A percentile compares a stretch with the other conserved stretches of the same genome.
Conservation (phyloP, 108 stramenopile genomes). For the Bacterosira constricta region DNA sequence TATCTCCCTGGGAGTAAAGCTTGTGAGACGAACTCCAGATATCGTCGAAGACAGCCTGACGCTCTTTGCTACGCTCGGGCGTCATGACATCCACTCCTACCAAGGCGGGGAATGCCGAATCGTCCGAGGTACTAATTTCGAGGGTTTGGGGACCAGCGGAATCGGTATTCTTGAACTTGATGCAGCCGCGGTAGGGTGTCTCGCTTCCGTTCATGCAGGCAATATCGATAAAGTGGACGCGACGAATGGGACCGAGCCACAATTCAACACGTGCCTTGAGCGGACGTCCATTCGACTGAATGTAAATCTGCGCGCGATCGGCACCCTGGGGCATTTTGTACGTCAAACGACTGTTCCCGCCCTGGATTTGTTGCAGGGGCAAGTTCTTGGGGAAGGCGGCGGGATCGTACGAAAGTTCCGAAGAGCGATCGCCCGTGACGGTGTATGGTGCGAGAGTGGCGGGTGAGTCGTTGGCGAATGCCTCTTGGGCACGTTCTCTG, state of each 20-base stretch:
- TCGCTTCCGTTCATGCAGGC: conserved; percentile 63
- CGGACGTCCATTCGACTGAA: conserved; percentile 71
- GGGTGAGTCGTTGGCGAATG: conserved; percentile 23
- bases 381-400: conserved; percentile 61
- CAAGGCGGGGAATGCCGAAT: conserved; percentile 60
- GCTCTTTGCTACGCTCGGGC: conserved; percentile 57
- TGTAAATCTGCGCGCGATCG: conserved; percentile 56
- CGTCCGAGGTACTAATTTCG: conserved; percentile 58
- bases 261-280: conserved; percentile 66
- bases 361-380: conserved; percentile 65
- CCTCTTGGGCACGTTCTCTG: conserved; percentile 26
- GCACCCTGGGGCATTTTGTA: conserved; percentile 68
- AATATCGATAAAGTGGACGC: conserved; percentile 62
- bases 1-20: conserved; percentile 47
- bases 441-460: conserved; percentile 39
- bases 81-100: conserved; percentile 65
- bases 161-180: conserved; percentile 73
- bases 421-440: conserved; percentile 20
- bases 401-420: conserved; percentile 40
- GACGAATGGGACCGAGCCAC: conserved; percentile 75
- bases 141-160: conserved; percentile 54
- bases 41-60: conserved; percentile 53
- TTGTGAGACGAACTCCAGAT: conserved; percentile 53
- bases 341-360: conserved; percentile 67
- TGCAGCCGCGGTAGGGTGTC: conserved; percentile 60